These are phyloP conservation scores for Speleostelium caveatum DNA, from an alignment of 78 protist species.

Conservation along the genomic window DNA sequence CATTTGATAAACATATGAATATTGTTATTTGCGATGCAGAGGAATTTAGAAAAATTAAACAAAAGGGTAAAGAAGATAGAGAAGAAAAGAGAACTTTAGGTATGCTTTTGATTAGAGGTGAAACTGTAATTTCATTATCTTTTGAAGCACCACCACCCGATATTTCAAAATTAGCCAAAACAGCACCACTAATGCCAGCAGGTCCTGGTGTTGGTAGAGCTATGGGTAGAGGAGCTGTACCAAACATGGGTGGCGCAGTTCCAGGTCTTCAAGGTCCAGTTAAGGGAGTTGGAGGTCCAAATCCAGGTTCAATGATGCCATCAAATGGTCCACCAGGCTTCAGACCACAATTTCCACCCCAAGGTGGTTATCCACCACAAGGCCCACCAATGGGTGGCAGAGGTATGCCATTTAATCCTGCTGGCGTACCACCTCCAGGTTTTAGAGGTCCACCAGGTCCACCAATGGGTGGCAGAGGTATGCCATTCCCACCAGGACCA, in stretches of 20 bases:
- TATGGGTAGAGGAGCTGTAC: constrained; percentile 82
- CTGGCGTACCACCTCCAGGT: constrained; percentile 72
- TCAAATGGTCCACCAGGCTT: not conserved
- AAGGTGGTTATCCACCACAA: constrained; percentile 71
- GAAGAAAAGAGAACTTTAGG: constrained; percentile 94
- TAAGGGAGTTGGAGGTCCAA: constrained; percentile 90
- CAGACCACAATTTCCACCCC: constrained; percentile 24
- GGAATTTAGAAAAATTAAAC: constrained; percentile 90
- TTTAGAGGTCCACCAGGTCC: constrained; percentile 7
- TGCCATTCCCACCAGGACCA: constrained; percentile 14
- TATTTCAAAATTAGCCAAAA: constrained; percentile 38
- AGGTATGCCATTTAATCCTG: constrained; percentile 17
- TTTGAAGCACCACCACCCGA: constrained; percentile 96
- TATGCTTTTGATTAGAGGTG: constrained; percentile 96
- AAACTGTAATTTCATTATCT: constrained; percentile 93
- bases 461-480: constrained; percentile 28
- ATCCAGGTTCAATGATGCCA: constrained; percentile 87
- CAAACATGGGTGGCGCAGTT: not conserved
- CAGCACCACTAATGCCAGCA: constrained; percentile 57
- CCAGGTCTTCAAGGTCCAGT: constrained; percentile 91
- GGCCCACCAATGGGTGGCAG: constrained; percentile 50
- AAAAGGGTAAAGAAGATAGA: constrained; percentile 73
- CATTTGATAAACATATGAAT: constrained; percentile 99
- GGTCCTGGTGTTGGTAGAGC: constrained; percentile 92
- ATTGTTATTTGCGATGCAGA: constrained; percentile 96